A percentile compares a stretch with the other conserved stretches of the same genome.
Conservation (phyloP, 2,329 filamentous ascomycete genomes). For the Elsinoe fawcettii region DNA sequence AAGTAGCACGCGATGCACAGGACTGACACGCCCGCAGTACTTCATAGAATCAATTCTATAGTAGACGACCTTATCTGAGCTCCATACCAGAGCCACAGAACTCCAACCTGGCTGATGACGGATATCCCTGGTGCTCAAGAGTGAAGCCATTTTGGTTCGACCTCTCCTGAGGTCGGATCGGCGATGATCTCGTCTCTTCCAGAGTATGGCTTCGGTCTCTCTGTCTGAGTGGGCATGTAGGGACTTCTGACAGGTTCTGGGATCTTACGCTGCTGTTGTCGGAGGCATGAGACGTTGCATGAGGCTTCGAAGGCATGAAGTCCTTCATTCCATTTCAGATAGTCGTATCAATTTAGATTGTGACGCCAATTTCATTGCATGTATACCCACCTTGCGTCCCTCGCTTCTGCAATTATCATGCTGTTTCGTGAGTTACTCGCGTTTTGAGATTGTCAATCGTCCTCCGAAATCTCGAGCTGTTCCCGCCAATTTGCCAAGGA, state of each 20-base stretch:
- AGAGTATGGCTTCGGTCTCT: constrained; percentile 19
- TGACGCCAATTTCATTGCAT: no score
- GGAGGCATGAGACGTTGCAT: no score
- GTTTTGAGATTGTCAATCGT: no score
- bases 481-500: no score
- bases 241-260: constrained; percentile 20
- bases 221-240: constrained; percentile 18
- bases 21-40: constrained; percentile 16
- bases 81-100: constrained; percentile 88
- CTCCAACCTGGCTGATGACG: constrained; percentile 92
- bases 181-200: constrained; percentile 21
- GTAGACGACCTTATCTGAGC: constrained; percentile 88
- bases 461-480: no score
- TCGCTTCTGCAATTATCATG: no score
- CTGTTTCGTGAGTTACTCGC: no score
- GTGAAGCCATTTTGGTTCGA: constrained; percentile 51
- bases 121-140: constrained; percentile 76
- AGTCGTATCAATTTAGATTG: no score
- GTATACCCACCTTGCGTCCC: no score
- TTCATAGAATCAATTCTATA: constrained; percentile 92
- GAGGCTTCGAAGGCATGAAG: no score
- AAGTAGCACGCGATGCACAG: neutral
- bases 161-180: constrained; percentile 15
- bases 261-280: no score
- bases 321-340: no score